Base-by-base conservation (phyloP, 805 yeast genomes). In the Saturnispora diversa region DNA sequence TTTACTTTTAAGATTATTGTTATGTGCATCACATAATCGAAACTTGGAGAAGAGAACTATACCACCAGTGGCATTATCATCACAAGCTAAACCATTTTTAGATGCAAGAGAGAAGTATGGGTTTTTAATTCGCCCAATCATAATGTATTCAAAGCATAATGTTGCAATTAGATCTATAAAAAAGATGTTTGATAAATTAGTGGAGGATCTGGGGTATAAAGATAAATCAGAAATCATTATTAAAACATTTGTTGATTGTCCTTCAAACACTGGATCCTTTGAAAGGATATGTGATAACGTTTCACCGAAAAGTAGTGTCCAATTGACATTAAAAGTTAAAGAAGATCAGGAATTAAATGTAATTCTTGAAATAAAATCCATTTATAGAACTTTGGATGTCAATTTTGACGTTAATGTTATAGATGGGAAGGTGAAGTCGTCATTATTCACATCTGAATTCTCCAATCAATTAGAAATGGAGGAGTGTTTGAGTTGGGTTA, bases 81-180 rank as follows among this genome's bases (percentile, higher is more conserved):
- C 37, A 3, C 23, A 33, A 16, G 63, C 68, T 20, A 67, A 66
- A 23, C 46, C 46, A 4, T 23, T 19, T 3, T 20, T 17, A 36
- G 16, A 33, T 31, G 19, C 44, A 30, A 41, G 35, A 31, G 33
- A 41, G 17, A 38, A 37, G 36, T 29, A 42, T 72, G 44, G 44
- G 2, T 55, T 70, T 40, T 62, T 78, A 16, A 58, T 78, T 16
- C 58, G 77, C 27, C 82, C 84, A 2, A 54, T 78, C 31, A 64
- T 78, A 26, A 81, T 81, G 5, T 73, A 74, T 47, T 68, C 74
- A 44, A 68, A 70, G 43, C 84, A 78, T 49, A 76, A 75, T 46
- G 48, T 62, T 26, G 59, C 66, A 37, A 45, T 74, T 10, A 52
- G 54, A 7, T 59, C 67, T 12, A 46, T 72, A 19, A 48, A 59